These are phyloP conservation scores for Acacia crassicarpa DNA, from an alignment of 306 rosid species.

Conservation along the genomic window DNA sequence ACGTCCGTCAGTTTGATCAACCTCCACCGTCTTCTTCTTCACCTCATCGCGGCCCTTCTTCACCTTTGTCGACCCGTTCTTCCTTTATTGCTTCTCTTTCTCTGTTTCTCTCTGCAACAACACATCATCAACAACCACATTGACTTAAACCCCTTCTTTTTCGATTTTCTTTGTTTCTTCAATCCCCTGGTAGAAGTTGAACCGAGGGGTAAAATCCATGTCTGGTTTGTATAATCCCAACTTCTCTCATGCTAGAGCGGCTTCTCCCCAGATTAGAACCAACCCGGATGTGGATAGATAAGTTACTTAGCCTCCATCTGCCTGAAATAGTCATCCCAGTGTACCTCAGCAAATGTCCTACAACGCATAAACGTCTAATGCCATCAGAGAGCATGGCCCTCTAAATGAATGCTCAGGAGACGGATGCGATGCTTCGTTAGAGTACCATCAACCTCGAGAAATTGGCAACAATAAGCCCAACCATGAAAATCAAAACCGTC, in stretches of 20 bases:
- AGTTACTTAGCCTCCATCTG: not conserved
- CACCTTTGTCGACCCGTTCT: slow-evolving; percentile 44
- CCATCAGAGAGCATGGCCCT: no score
- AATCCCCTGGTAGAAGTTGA: slow-evolving; percentile 46
- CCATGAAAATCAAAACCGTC: no score
- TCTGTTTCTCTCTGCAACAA: slow-evolving; percentile 52
- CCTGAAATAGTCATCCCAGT: no score
- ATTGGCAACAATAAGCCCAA: no score
- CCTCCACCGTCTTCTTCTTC: no score
- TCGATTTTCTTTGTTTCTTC: slow-evolving; percentile 46
- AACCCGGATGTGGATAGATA: slow-evolving; percentile 85
- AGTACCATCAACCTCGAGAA: no score
- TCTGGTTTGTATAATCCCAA: slow-evolving; percentile 92
- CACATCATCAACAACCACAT: slow-evolving; percentile 33
- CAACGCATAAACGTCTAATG: no score
- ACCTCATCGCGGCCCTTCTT: no score
- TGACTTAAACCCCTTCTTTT: slow-evolving; percentile 61
- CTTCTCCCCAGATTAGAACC: slow-evolving; percentile 92
- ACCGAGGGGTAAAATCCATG: slow-evolving; percentile 39
- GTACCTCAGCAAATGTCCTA: no score
- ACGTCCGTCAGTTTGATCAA: no score
- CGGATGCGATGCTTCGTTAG: no score
- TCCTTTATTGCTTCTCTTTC: slow-evolving; percentile 52
- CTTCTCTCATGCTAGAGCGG: slow-evolving; percentile 97
- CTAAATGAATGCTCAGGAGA: no score